phyloP scores from a whole-genome alignment of 345 rosid genomes.

The Salix purpurea region DNA sequence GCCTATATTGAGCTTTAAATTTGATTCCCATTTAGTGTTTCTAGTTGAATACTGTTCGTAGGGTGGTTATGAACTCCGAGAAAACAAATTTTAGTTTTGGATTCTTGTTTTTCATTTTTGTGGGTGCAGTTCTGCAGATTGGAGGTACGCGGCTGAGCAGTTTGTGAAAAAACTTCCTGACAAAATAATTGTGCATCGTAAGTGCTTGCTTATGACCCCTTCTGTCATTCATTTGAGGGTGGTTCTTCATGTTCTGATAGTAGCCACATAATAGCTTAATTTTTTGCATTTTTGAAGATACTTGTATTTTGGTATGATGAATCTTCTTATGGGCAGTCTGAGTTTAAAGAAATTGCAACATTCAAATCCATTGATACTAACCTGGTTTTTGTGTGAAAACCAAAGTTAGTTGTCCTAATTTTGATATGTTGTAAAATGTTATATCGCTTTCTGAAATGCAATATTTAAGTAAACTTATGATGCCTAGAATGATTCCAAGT shows the following conservation, averaged over 20 bases:
- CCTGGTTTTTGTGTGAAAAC: not conserved
- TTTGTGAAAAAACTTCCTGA: slow-evolving; percentile 80
- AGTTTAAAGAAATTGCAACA: not conserved
- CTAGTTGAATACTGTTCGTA: not conserved
- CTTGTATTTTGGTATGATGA: not conserved
- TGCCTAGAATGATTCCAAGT: not conserved
- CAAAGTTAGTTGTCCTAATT: not conserved
- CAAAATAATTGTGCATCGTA: slow-evolving; percentile 77
- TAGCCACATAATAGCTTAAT: not conserved
- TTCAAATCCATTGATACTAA: not conserved
- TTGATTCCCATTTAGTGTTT: not conserved
- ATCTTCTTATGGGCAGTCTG: not conserved
- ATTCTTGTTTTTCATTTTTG: not conserved
- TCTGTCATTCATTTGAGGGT: not conserved
- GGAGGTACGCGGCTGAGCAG: slow-evolving; percentile 88
- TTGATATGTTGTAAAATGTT: not conserved
- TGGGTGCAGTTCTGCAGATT: slow-evolving; percentile 64
- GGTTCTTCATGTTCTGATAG: not conserved
- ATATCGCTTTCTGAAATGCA: not conserved
- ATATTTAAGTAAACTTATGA: not conserved
- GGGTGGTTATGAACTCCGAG: not conserved
- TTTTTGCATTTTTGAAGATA: not conserved
- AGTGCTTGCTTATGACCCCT: slow-evolving; percentile 30
- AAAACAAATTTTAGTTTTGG: not conserved
- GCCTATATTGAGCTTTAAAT: not conserved